phyloP scores from a whole-genome alignment of 1,139 yeast species.

The Suhomyces maxii region DNA sequence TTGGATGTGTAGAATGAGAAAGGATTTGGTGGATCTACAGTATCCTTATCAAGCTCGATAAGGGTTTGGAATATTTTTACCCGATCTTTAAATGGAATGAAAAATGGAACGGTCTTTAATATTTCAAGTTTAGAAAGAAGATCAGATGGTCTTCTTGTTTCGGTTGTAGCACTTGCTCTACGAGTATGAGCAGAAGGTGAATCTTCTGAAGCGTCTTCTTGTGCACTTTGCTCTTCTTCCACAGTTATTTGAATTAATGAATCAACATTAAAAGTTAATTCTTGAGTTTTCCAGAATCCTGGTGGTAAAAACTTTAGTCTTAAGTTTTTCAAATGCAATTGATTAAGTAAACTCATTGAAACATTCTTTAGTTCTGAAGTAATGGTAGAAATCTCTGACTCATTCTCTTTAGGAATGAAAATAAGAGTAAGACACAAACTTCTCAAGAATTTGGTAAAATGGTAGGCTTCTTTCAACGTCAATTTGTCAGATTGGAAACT shows the following conservation, averaged over 20 bases:
- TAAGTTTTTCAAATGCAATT: conserved; percentile 68
- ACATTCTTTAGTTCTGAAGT: conserved; percentile 28
- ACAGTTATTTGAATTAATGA: conserved; percentile 34
- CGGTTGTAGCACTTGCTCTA: not conserved
- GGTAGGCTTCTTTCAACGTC: conserved; percentile 43
- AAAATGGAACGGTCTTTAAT: conserved; percentile 70
- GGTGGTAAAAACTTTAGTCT: conserved; percentile 56
- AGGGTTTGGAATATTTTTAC: conserved; percentile 72
- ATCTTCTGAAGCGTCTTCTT: conserved; percentile 17
- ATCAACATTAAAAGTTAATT: conserved; percentile 29
- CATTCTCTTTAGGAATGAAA: conserved; percentile 38
- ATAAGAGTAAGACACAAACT: conserved; percentile 55
- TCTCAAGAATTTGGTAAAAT: conserved; percentile 53
- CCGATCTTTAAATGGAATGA: conserved; percentile 71
- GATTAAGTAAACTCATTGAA: conserved; percentile 59
- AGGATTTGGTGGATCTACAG: conserved; percentile 18
- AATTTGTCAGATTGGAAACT: conserved; percentile 48
- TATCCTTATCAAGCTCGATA: conserved; percentile 51
- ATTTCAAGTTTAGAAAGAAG: conserved; percentile 41
- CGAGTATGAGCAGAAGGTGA: not conserved
- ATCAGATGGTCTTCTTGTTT: conserved; percentile 2
- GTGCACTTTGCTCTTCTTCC: conserved; percentile 36
- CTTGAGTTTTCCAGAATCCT: conserved; percentile 56
- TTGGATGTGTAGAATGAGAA: conserved; percentile 18
- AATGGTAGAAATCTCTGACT: conserved; percentile 4